A percentile compares a stretch with the other conserved stretches of the same genome.
Evolutionary conservation across 495 filamentous ascomycete genomes (phyloP).

Genomic region (Daldinia caldariorum): DNA sequence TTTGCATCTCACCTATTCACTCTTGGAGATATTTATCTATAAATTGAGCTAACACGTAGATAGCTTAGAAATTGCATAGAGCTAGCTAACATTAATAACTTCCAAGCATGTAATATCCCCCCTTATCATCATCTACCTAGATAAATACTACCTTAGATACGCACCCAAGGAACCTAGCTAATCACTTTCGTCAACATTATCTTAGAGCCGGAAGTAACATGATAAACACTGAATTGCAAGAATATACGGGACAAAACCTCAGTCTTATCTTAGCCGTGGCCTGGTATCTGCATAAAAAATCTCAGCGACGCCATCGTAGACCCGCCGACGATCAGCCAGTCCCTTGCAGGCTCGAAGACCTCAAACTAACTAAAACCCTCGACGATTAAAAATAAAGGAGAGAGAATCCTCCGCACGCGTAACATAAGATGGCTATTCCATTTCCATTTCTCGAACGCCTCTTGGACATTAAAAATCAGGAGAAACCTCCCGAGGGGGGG

Average conservation of each 20-base stretch:
- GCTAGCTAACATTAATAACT: neutral
- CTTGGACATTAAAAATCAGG: slow-evolving; percentile 4
- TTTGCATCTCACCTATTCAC: neutral
- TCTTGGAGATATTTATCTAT: neutral
- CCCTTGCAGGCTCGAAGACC: slow-evolving; percentile 6
- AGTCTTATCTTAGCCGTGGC: neutral
- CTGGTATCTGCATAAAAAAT: neutral
- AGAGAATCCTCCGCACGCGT: slow-evolving; percentile 5
- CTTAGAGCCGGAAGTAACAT: neutral
- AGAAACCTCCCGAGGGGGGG: neutral
- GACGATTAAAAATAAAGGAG: neutral
- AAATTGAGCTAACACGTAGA: neutral
- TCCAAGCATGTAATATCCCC: neutral
- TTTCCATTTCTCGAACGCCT: slow-evolving; percentile 19
- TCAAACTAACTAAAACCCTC: neutral
- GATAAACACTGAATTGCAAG: slow-evolving; percentile 13
- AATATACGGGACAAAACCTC: slow-evolving; percentile 18
- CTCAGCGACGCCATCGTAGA: neutral
- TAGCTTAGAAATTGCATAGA: neutral
- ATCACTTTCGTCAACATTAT: neutral
- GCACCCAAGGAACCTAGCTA: neutral
- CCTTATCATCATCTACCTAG: neutral
- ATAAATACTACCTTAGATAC: neutral
- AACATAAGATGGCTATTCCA: neutral
- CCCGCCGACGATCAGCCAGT: neutral